Conservation (phyloP, 345 rosid genomes). For the Euphorbia pulcherrima region DNA sequence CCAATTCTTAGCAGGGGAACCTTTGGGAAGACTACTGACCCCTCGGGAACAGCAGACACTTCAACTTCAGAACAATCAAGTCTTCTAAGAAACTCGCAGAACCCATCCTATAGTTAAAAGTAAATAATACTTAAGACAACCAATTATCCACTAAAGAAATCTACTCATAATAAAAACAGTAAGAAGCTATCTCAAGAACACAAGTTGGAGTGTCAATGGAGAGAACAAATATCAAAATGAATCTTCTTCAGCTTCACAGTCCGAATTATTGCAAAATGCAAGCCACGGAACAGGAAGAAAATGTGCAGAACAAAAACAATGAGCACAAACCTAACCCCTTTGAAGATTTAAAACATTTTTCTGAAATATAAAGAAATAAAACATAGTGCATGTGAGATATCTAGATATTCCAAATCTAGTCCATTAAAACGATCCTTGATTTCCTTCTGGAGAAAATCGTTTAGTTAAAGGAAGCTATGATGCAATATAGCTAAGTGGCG, state of each 20-base stretch:
- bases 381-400: not conserved
- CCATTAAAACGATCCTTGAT: not conserved
- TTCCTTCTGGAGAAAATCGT: not conserved
- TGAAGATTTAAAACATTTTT: no score
- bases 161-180: not conserved
- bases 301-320: not conserved
- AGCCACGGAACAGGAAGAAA: not conserved
- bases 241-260: not conserved
- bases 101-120: slow-evolving; percentile 56
- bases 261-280: not conserved
- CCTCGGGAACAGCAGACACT: slow-evolving; percentile 80
- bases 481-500: not conserved
- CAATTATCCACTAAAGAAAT: slow-evolving; percentile 8
- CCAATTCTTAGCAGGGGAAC: slow-evolving; percentile 88
- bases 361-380: not conserved
- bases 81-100: slow-evolving; percentile 70
- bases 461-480: not conserved
- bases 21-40: slow-evolving; percentile 87
- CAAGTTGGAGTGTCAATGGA: not conserved
- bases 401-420: not conserved
- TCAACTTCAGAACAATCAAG: slow-evolving; percentile 88
- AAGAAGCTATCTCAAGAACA: not conserved
- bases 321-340: not conserved
- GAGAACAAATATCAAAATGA: not conserved
- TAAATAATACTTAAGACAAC: slow-evolving; percentile 14